phyloP scores from a whole-genome alignment of 1,284 basidiomycete species.

The Ceratobasidium sp. region DNA sequence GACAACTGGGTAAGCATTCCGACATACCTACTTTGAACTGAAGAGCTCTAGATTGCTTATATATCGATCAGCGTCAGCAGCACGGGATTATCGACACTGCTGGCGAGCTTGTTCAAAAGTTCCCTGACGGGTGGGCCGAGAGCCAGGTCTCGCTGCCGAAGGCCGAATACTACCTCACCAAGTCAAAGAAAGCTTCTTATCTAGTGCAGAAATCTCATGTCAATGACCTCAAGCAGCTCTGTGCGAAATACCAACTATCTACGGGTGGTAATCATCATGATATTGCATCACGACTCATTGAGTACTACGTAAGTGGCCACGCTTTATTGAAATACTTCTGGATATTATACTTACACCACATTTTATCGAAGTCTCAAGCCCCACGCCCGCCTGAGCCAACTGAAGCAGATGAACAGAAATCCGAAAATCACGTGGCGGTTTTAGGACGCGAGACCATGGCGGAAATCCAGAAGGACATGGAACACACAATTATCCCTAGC shows the following conservation, averaged over 20 bases:
- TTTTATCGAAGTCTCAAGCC: too few species aligned
- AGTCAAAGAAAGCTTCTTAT: neutral
- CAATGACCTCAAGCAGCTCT: neutral
- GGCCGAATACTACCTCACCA: neutral
- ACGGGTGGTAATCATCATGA: neutral
- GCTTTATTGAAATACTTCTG: too few species aligned
- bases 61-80: neutral
- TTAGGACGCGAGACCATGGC: slow-evolving; percentile 13
- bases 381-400: neutral
- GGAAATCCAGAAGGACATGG: slow-evolving; percentile 24
- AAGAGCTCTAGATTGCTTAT: neutral
- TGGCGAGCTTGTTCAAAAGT: neutral
- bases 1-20: neutral
- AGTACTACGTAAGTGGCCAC: neutral
- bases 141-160: neutral
- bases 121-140: neutral
- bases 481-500: slow-evolving; percentile 5
- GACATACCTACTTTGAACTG: neutral
- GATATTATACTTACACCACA: too few species aligned
- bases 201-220: neutral
- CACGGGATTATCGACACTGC: neutral
- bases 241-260: neutral
- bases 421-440: neutral
- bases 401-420: too few species aligned
- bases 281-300: neutral